Base-by-base conservation (phyloP, 306 rosid genomes). In the Vachellia pachyceras region DNA sequence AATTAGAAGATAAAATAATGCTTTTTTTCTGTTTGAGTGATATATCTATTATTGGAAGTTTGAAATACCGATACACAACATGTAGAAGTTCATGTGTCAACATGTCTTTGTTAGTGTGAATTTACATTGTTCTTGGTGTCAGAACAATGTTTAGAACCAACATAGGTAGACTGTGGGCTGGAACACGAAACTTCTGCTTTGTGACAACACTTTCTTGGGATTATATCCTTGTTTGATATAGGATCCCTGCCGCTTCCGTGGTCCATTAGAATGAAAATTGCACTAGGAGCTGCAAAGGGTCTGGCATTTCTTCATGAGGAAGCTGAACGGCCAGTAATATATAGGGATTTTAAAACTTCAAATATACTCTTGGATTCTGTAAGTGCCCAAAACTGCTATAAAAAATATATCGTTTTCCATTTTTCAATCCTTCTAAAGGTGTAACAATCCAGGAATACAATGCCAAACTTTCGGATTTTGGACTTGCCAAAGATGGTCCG, bases 401-500 rank as follows among this genome's bases (percentile, higher is more conserved):
- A 35, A 8, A 8, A 80, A 54, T 54, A n/a, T 29, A 72, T 55
- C 22, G 33, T 68, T 66, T 17, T 67, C 20, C 49, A n/a, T 85
- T 9, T 45, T 37, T 72, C 60, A 73, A 64, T 73, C 65, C 39
- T 63, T 80, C 82, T 90, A 79, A 88, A 72, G 63, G 69, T 52
- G 23, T 72, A 41, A 50, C 54, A 35, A 82, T 90, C 86, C 90
- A 93, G 97, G 97, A 93, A 3, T 93, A 91, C 86, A 93, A 93
- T 80, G 94, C 96, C 72, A 93, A 93, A 84, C 94, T 93, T 76
- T 93, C 97, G 45, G 97, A 93, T 83, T 93, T 93, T 73, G 97
- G 97, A 82, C 97, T 93, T n/a, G 97, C 97, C 60, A 93, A 93
- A 90, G 97, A 93, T 79, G 97, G 96, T 75, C 97, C 97, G 0